These are phyloP conservation scores for Erodium trifolium DNA, from an alignment of 441 rosid species.

Conservation along the genomic window DNA sequence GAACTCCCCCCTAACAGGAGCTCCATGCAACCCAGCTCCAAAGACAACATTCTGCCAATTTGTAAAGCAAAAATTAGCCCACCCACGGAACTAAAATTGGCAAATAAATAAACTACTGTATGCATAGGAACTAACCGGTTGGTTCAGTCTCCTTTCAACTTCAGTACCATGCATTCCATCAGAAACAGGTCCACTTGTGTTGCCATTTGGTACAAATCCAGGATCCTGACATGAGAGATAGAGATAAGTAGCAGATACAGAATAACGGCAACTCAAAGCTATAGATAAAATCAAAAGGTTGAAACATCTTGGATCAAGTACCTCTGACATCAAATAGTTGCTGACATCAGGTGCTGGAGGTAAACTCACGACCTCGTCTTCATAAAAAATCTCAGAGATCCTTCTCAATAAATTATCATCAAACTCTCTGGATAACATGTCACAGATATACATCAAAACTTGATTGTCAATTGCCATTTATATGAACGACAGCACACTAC, in stretches of 20 bases:
- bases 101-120: neutral
- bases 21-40: conserved; percentile 16
- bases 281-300: conserved; percentile 4
- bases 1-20: conserved; percentile 22
- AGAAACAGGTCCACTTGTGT: conserved; percentile 34
- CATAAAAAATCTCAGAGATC: conserved; percentile 70
- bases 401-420: conserved; percentile 75
- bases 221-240: conserved; percentile 49
- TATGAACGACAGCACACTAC: neutral
- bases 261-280: conserved; percentile 1
- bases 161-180: conserved; percentile 85
- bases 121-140: conserved; percentile 34
- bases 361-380: conserved; percentile 67
- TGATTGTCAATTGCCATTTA: neutral
- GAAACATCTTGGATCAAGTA: conserved; percentile 25
- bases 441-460: neutral
- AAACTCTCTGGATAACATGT: conserved; percentile 57
- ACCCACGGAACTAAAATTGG: neutral
- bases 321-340: conserved; percentile 89
- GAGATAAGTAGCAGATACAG: conserved; percentile 15
- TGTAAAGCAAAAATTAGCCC: neutral
- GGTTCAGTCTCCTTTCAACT: conserved; percentile 64
- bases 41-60: conserved; percentile 3
- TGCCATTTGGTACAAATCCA: conserved; percentile 67
- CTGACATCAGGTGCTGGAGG: conserved; percentile 89